These are phyloP conservation scores for Rhamnella rubrinervis DNA, from an alignment of 331 rosid species.

Conservation along the genomic window DNA sequence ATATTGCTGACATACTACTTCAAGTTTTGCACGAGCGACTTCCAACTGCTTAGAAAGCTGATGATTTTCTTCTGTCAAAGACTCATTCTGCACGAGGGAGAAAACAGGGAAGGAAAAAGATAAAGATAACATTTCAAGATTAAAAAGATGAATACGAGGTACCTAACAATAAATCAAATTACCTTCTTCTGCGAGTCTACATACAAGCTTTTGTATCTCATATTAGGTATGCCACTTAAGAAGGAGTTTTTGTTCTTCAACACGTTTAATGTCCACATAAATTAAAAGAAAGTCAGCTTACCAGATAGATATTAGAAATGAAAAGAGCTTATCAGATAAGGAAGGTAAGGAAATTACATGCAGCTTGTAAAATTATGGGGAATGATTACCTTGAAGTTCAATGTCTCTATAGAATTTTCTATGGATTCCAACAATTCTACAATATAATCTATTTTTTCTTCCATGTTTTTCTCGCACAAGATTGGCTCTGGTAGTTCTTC, in stretches of 20 bases:
- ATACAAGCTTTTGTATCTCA: constrained; percentile 41
- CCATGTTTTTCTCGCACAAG: constrained; percentile 25
- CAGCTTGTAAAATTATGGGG: background rate
- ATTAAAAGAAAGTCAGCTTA: background rate
- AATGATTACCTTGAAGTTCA: constrained; percentile 44
- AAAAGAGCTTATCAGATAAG: background rate
- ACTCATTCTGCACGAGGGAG: constrained; percentile 46
- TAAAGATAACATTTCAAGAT: background rate
- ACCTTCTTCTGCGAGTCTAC: constrained; percentile 68
- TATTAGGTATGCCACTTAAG: constrained; percentile 24
- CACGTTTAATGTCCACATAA: constrained; percentile 34
- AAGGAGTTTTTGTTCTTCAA: constrained; percentile 15
- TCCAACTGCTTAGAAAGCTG: constrained; percentile 48
- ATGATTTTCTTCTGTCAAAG: constrained; percentile 39
- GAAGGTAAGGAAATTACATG: background rate
- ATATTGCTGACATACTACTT: constrained; percentile 48
- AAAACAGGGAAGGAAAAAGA: background rate
- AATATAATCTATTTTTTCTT: constrained; percentile 41
- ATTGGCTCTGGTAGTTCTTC: constrained; percentile 25
- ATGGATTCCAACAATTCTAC: constrained; percentile 37
- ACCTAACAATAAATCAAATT: constrained; percentile 4
- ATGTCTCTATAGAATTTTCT: constrained; percentile 25
- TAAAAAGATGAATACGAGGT: constrained; percentile 1
- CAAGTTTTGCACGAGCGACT: constrained; percentile 52
- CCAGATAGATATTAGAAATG: constrained; percentile 1